These are phyloP conservation scores for Sergeia podlipaevii DNA, from an alignment of 208 protist species.

Conservation along the genomic window DNA sequence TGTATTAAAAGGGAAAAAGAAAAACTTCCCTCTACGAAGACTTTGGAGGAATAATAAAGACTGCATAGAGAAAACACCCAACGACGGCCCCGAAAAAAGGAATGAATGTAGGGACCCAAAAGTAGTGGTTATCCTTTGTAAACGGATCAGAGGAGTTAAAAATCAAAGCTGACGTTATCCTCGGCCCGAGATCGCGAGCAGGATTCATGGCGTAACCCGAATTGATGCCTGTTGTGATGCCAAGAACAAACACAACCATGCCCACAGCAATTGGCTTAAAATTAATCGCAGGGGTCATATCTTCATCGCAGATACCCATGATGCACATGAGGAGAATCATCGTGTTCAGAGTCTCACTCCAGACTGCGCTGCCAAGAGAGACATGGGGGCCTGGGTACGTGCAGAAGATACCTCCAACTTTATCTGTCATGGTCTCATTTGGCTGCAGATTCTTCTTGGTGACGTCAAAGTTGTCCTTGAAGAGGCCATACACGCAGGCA, in stretches of 20 bases:
- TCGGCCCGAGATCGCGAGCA: conserved; percentile 17
- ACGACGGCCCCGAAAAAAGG: conserved; percentile 11
- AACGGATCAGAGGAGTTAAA: conserved; percentile 9
- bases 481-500: conserved; percentile 14
- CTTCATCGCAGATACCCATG: conserved; percentile 11
- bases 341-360: conserved; percentile 10
- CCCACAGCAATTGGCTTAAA: conserved; percentile 16
- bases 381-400: too few relatives aligned
- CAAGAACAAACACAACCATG: conserved; percentile 14
- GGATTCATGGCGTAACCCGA: conserved; percentile 22
- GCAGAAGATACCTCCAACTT: conserved; percentile 15
- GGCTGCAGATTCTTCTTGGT: neutral
- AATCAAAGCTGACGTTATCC: conserved; percentile 12
- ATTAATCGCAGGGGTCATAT: conserved; percentile 4
- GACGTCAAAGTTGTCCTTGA: conserved; percentile 5
- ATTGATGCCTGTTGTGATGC: conserved; percentile 7
- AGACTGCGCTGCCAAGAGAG: too few relatives aligned
- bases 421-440: neutral
- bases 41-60: conserved; percentile 6
- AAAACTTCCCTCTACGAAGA: too few relatives aligned
- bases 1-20: neutral
- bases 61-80: conserved; percentile 11
- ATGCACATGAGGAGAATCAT: conserved; percentile 13
- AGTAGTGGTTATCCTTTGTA: conserved; percentile 16
- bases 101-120: conserved; percentile 13